A percentile compares a stretch with the other conserved stretches of the same genome.
Evolutionary conservation across 805 yeast species (phyloP).

Genomic region (Pichia kluyveri): DNA sequence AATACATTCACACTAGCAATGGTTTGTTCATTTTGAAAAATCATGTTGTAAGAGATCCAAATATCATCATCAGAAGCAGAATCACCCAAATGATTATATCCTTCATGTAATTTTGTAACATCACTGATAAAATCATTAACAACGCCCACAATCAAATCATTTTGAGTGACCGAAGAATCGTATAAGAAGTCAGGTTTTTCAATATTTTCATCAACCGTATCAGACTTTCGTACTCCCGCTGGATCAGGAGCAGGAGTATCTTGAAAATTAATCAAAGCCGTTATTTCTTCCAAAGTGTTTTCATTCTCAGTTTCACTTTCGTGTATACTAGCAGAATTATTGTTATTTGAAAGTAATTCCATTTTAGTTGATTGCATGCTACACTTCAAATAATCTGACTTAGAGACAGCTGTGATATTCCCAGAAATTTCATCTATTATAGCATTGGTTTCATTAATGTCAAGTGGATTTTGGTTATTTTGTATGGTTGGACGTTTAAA

Average conservation of each 20-base stretch:
- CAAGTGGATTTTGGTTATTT: too few relatives aligned
- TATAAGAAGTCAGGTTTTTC: constrained; percentile 3
- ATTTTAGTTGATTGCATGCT: not conserved
- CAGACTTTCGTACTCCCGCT: too few relatives aligned
- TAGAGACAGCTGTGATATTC: constrained; percentile 5
- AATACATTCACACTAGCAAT: not conserved
- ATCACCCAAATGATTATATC: not conserved
- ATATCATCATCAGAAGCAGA: not conserved
- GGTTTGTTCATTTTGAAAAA: not conserved
- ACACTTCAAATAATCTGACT: constrained; percentile 14
- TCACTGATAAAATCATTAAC: not conserved
- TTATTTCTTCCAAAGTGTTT: not conserved
- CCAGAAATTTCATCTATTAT: not conserved
- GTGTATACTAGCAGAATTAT: not conserved
- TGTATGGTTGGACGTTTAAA: constrained; percentile 19
- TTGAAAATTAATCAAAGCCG: not conserved
- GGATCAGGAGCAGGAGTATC: not conserved
- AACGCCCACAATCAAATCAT: not conserved
- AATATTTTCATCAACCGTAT: not conserved
- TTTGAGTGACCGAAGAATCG: constrained; percentile 1
- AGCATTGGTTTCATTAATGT: not conserved
- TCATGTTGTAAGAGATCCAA: not conserved
- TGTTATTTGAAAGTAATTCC: not conserved
- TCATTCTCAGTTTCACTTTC: not conserved
- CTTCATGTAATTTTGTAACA: not conserved